Evolutionary conservation across 2,329 filamentous ascomycete species (phyloP).

Genomic region (Colletotrichum navitas): DNA sequence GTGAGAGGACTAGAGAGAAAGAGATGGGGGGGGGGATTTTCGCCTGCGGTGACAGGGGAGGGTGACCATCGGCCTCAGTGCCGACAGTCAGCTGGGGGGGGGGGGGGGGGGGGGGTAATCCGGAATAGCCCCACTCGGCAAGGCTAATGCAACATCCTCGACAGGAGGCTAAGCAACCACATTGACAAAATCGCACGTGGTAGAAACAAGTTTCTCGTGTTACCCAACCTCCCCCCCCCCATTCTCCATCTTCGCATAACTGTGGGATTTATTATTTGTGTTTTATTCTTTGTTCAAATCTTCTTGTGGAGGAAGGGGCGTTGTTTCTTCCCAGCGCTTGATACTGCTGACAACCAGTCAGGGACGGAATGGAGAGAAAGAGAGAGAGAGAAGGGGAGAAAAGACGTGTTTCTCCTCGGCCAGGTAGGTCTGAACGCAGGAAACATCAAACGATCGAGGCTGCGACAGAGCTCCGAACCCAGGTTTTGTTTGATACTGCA

Average conservation of each 20-base stretch:
- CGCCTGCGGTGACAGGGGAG: not conserved
- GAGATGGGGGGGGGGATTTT: not conserved
- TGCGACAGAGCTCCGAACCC: constrained; percentile 1
- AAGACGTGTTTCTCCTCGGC: not conserved
- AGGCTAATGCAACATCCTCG: constrained; percentile 41
- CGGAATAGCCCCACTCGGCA: constrained; percentile 25
- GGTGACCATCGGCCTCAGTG: constrained; percentile 26
- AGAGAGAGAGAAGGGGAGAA: no score
- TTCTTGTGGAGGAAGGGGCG: no score
- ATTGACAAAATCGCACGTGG: constrained; percentile 37
- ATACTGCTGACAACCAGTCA: not conserved
- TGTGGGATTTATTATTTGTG: not conserved
- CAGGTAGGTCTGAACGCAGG: not conserved
- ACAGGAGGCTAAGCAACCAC: constrained; percentile 32
- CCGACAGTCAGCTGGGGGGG: constrained; percentile 13
- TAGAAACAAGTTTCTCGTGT: not conserved
- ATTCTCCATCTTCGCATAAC: not conserved
- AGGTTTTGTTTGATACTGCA: not conserved
- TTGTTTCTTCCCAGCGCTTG: no score
- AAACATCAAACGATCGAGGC: not conserved
- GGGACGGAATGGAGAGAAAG: not conserved
- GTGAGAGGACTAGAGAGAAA: not conserved
- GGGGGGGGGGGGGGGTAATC: not conserved
- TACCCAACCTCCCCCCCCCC: constrained; percentile 7
- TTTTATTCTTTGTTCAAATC: no score